phyloP scores from a whole-genome alignment of 768 basidiomycete species.

The Leccinum variicolor region DNA sequence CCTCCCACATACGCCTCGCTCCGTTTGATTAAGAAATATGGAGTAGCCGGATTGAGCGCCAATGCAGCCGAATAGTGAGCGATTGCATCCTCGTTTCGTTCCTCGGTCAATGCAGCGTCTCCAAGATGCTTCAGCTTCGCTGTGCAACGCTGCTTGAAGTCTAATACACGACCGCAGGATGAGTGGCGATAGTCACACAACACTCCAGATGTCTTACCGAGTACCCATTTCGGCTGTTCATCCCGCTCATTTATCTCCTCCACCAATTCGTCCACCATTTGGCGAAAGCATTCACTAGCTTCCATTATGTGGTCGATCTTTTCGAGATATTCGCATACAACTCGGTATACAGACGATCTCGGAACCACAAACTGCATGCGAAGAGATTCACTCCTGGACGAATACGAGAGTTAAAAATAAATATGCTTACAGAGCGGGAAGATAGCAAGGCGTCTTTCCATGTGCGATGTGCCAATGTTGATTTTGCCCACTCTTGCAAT shows the following conservation, averaged over 20 bases:
- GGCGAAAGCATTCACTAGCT: background rate
- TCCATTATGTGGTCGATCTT: background rate
- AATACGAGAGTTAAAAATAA: background rate
- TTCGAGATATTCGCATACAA: background rate
- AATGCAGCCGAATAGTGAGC: background rate
- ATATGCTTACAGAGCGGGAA: background rate
- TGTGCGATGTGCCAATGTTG: background rate
- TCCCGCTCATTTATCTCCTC: background rate
- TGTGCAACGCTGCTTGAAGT: background rate
- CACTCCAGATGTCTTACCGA: background rate
- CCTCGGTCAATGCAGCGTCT: background rate
- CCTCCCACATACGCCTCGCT: background rate
- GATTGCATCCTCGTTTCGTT: background rate
- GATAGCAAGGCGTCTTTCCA: background rate
- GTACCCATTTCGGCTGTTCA: background rate
- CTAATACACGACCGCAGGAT: background rate
- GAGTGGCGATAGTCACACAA: background rate
- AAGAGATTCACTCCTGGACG: background rate
- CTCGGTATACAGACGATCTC: background rate
- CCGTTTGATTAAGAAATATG: background rate
- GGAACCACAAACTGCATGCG: background rate
- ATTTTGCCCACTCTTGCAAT: background rate
- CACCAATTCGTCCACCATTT: background rate
- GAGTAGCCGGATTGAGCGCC: background rate
- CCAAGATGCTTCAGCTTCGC: background rate